Percentiles rank a stretch among this genome's conserved stretches.
Conservation (phyloP, 2,329 filamentous ascomycete species). For the Trichoderma sp. region DNA sequence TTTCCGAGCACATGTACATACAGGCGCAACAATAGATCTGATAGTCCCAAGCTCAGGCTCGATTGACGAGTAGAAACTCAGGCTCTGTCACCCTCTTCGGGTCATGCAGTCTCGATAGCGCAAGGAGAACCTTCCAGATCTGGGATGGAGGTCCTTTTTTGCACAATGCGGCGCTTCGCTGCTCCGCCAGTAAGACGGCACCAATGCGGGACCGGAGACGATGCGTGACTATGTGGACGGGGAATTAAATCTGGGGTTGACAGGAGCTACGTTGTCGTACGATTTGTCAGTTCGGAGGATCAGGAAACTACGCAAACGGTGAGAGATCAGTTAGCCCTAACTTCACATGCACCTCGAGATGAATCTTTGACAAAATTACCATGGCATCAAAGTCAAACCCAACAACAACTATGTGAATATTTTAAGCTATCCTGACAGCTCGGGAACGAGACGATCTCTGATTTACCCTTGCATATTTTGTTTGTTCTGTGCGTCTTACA, state of each 20-base stretch:
- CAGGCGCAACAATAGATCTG: not conserved
- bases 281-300: not conserved
- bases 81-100: not conserved
- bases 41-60: not conserved
- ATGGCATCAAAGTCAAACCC: not conserved
- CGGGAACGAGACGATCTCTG: not conserved
- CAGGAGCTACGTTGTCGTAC: not conserved
- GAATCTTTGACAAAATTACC: not conserved
- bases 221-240: not conserved
- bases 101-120: not conserved
- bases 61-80: not conserved
- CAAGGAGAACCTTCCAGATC: conserved; percentile 18
- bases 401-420: not conserved
- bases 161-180: conserved; percentile 9
- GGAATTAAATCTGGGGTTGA: conserved; percentile 2
- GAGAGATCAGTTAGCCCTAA: not conserved
- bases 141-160: not conserved
- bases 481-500: not conserved
- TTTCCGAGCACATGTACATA: not conserved
- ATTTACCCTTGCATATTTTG: not conserved
- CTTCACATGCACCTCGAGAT: not conserved
- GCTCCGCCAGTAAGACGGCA: conserved; percentile 7
- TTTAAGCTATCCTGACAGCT: not conserved
- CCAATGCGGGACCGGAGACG: not conserved
- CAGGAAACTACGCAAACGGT: not conserved